Percentiles rank a stretch among this genome's conserved stretches.
Conservation (phyloP, 2,329 filamentous ascomycete species). For the Colletotrichum euphorbiae region DNA sequence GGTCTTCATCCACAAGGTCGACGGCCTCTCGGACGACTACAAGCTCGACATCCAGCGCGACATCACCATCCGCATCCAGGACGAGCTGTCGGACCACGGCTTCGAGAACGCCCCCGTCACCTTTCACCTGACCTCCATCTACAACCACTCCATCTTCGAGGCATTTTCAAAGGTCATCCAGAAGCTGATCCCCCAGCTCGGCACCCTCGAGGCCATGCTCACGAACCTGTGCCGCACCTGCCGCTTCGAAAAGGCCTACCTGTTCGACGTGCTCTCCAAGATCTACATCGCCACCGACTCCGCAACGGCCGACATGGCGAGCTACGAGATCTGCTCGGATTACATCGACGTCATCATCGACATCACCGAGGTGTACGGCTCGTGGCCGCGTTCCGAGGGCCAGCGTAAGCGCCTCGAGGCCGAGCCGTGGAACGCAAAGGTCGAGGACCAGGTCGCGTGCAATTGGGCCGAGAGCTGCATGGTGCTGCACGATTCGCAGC, state of each 20-base stretch:
- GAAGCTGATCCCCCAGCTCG: conserved; percentile 93
- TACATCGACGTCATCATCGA: conserved; percentile 99
- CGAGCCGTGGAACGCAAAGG: conserved; percentile 69
- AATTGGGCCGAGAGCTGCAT: conserved; percentile 75
- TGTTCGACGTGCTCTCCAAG: conserved; percentile 97
- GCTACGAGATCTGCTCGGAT: conserved; percentile 98
- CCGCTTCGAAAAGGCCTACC: conserved; percentile 96
- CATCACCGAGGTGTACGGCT: conserved; percentile 93
- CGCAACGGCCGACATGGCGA: conserved; percentile 91
- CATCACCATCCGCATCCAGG: conserved; percentile 95
- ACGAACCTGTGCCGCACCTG: conserved; percentile 94
- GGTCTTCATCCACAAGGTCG: conserved; percentile 99
- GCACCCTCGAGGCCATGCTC: conserved; percentile 91
- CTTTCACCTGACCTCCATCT: conserved; percentile 97
- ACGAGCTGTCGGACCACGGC: conserved; percentile 92
- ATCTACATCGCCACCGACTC: conserved; percentile 98
- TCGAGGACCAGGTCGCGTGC: conserved; percentile 75
- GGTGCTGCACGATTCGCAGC: conserved; percentile 72
- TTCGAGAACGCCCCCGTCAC: conserved; percentile 94
- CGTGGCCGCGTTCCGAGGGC: conserved; percentile 70
- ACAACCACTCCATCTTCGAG: conserved; percentile 98
- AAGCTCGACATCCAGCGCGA: conserved; percentile 96
- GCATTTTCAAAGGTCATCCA: conserved; percentile 99
- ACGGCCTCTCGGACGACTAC: conserved; percentile 97
- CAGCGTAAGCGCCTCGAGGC: conserved; percentile 69